Evolutionary conservation across 192 early-diverging fungal species (phyloP), one percentile per base, ranked within the genome.

Genomic region (Bifiguratus adelaidae): DNA sequence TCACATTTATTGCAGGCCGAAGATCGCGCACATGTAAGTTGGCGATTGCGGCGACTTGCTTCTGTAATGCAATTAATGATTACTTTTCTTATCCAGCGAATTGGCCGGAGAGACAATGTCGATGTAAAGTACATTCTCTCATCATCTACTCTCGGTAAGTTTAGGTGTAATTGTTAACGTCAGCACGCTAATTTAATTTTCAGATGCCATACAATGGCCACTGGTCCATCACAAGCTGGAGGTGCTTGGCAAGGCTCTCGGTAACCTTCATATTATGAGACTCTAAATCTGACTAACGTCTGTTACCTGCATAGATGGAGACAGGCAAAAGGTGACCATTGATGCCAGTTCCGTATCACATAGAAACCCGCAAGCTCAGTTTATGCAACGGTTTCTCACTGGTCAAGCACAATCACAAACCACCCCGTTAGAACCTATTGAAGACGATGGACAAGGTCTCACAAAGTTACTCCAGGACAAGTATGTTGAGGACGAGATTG

Each of bases 111-210:
- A 15, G 56, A 41, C 9, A 35, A 29, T 26, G 71, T 73, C 2
- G 61, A 73, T 28, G 45, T 73, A 18, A 73, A 73, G 46, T 73
- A 73, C 56, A 43, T 73, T 28, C 25, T 72, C 11, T 54, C 67
- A 0, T 30, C 47, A 30, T 60, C 54, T 4, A 73, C 70, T 3
- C 43, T 58, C 19, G 70, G 66, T 71, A 30, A 71, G 16, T 30
- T 21, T 30, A 53, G 2, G 1, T 3, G 2, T 41, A 13, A 30
- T 68, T 11, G 7, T 3, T 15, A 23, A 16, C 11, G 12, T 18
- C 23, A 37, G 13, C 13, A 7, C 12, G n/a, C 36, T 35, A 28
- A 41, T 50, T 15, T 48, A 21, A 2, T 20, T 24, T 11, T 24
- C 24, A 70, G 67, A 69, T 41, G 66, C 46, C 24, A 41, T 73